Evolutionary conservation across 768 basidiomycete genomes (phyloP).

Genomic region (Pholiota microspora): DNA sequence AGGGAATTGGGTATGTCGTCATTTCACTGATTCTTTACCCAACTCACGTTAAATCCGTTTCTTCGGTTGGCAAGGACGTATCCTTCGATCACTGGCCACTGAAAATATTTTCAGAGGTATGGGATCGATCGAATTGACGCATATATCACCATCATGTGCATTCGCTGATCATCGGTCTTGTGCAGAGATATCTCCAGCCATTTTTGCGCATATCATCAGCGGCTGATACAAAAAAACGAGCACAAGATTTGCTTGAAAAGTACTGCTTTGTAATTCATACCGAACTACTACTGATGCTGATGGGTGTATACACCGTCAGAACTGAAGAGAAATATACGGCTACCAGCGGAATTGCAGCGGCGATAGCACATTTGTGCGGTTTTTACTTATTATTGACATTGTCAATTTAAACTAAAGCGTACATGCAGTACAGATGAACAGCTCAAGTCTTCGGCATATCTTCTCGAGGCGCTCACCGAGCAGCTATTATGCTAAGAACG

Average conservation of each 20-base stretch:
- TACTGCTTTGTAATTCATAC: no score
- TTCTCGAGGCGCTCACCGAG: slow-evolving; percentile 22
- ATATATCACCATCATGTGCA: no score
- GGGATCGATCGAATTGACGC: no score
- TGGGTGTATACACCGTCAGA: slow-evolving; percentile 11
- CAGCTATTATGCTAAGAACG: slow-evolving; percentile 4
- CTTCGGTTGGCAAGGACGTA: neutral
- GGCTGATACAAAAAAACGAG: slow-evolving; percentile 26
- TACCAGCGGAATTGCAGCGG: slow-evolving; percentile 8
- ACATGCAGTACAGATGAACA: slow-evolving; percentile 11
- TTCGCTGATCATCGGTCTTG: no score
- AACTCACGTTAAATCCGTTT: neutral
- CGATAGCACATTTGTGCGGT: slow-evolving; percentile 4
- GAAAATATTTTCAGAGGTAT: slow-evolving; percentile 27
- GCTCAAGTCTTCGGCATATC: slow-evolving; percentile 11
- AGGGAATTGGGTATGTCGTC: slow-evolving; percentile 5
- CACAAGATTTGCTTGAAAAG: slow-evolving; percentile 22
- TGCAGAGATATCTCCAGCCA: slow-evolving; percentile 31
- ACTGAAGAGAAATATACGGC: slow-evolving; percentile 13
- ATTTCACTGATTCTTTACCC: neutral
- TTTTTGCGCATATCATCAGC: slow-evolving; percentile 31
- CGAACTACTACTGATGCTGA: no score
- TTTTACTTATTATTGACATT: neutral
- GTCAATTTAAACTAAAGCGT: no score
- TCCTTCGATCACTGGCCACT: slow-evolving; percentile 23